These are phyloP conservation scores for Monoraphidium neglectum DNA, from an alignment of 139 green algal species.

Conservation along the genomic window DNA sequence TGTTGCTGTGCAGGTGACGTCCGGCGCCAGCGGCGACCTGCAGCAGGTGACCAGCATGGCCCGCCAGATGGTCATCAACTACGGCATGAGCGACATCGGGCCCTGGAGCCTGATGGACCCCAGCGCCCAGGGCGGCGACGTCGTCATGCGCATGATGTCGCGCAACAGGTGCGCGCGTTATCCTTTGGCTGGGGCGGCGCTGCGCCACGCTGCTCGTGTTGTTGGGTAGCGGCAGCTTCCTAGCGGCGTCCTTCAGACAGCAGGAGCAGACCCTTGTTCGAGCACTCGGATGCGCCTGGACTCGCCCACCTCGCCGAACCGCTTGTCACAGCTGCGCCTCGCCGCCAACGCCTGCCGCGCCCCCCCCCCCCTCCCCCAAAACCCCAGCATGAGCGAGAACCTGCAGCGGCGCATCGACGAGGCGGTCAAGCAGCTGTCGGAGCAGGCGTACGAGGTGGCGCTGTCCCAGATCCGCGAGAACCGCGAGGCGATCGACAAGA, in stretches of 20 bases:
- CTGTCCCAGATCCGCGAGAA: conserved; percentile 87
- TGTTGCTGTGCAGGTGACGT: conserved; percentile 49
- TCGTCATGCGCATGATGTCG: conserved; percentile 99
- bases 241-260: no score
- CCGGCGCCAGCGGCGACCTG: conserved; percentile 60
- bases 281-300: no score
- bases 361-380: no score
- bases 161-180: conserved; percentile 73
- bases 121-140: conserved; percentile 75
- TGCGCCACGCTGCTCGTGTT: no score
- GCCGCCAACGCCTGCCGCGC: no score
- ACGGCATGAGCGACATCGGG: conserved; percentile 98
- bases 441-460: conserved; percentile 75
- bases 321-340: no score
- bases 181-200: no score
- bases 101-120: conserved; percentile 95
- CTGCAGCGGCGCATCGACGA: conserved; percentile 93
- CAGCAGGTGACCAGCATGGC: conserved; percentile 87
- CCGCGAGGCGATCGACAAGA: conserved; percentile 92
- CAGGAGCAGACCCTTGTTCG: no score
- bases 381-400: conserved; percentile 84
- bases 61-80: conserved; percentile 98
- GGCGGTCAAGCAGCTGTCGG: conserved; percentile 86
- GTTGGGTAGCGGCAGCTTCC: no score
- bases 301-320: no score